Evolutionary conservation across 1,284 basidiomycete genomes (phyloP), one percentile per base, ranked within the genome.

Genomic region (Rhodotorula sp.): DNA sequence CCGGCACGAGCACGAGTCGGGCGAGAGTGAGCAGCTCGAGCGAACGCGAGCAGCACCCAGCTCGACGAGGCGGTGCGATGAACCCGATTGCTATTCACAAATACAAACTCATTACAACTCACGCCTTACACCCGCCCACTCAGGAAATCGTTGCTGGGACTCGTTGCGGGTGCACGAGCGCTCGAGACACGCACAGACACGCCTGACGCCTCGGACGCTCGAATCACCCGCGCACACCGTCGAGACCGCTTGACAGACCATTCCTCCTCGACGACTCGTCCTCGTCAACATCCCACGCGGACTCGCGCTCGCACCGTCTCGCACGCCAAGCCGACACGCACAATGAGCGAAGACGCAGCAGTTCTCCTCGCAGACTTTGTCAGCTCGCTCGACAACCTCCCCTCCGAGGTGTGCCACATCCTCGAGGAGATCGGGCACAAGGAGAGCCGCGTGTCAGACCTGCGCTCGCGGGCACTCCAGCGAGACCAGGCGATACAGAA

Each of bases 351-450:
- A 65, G 76, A 77, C 59, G 75, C 76, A 31, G 70, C 74, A 9
- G 68, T 67, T 18, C 61, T 76, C 40, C 68, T 78, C 28, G 68
- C 68, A 64, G 77, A 78, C 67, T 77, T 78, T 65, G 72, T 78
- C 58, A 65, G 62, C 37, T 74, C 72, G 30, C 71, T 78, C 64
- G 77, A 78, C 70, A 78, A 78, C 65, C 63, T 78, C 30, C 77
- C 77, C 9, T 66, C 67, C 54, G 77, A 78, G 56, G 75, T 77
- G 10, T 71, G 70, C 40, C 76, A 75, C 71, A 74, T 78, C 64
- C 73, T 78, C 31, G 71, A 74, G 47, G 77, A 76, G 62, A 77
- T 77, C 51, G 64, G 71, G 9, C 71, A 76, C 70, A 78, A 77
- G 67, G 77, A 78, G 47, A 71, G 67, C 7, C 60, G 71, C 44